Percentiles rank a stretch among this genome's conserved stretches.
Conservation (phyloP, 352 stramenopile species). For the Stephanocyclus meneghinianus region DNA sequence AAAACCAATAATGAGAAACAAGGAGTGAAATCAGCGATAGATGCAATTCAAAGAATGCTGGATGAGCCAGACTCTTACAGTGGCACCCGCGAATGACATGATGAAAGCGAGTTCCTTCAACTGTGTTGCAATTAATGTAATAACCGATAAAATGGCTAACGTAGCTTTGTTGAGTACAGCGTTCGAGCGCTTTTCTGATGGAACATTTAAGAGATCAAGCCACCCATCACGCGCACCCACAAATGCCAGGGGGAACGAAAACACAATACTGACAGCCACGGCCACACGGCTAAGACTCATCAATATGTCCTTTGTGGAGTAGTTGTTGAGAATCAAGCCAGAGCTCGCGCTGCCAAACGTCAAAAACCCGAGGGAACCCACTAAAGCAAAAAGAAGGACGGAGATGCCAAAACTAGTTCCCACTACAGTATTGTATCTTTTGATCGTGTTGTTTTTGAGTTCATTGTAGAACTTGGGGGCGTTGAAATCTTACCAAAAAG, state of each 20-base stretch:
- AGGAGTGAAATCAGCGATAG: not conserved
- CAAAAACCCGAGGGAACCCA: conserved; percentile 76
- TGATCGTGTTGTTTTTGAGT: conserved; percentile 81
- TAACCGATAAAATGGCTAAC: conserved; percentile 68
- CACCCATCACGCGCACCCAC: conserved; percentile 76
- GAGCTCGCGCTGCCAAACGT: conserved; percentile 78
- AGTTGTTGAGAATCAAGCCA: conserved; percentile 87
- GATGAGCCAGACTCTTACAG: conserved; percentile 15
- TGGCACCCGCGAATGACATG: conserved; percentile 82
- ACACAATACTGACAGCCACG: conserved; percentile 85
- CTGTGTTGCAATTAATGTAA: conserved; percentile 77
- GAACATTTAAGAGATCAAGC: conserved; percentile 79
- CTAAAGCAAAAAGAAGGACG: conserved; percentile 63
- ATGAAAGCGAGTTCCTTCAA: conserved; percentile 84
- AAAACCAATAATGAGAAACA: not conserved
- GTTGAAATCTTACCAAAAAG: conserved; percentile 82
- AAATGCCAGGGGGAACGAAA: conserved; percentile 80
- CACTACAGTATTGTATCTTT: conserved; percentile 81
- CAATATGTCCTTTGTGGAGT: conserved; percentile 82
- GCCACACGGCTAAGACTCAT: conserved; percentile 83
- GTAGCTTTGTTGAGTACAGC: conserved; percentile 74
- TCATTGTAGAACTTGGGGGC: conserved; percentile 87
- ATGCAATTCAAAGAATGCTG: not conserved
- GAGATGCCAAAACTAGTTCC: conserved; percentile 73
- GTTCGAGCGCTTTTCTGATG: conserved; percentile 60